These are phyloP conservation scores for Mycena belliarum DNA, from an alignment of 768 basidiomycete species.

Conservation along the genomic window DNA sequence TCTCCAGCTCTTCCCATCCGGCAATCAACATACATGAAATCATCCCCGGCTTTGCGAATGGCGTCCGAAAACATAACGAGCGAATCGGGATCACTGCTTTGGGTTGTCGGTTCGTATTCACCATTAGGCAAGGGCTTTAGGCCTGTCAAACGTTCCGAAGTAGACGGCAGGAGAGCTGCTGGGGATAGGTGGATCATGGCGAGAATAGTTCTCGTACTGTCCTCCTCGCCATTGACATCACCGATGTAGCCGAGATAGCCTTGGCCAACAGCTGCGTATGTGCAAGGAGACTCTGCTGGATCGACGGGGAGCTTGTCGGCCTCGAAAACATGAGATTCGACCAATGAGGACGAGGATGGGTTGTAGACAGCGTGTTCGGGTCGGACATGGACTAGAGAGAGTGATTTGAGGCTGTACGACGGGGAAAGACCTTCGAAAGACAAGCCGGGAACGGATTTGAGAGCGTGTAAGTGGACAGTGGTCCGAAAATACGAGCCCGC, in stretches of 20 bases:
- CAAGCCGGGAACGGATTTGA: slow-evolving; percentile 15
- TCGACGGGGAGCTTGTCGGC: slow-evolving; percentile 10
- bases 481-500: slow-evolving; percentile 27
- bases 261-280: slow-evolving; percentile 11
- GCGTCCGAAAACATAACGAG: neutral
- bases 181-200: slow-evolving; percentile 15
- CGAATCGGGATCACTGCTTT: neutral
- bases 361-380: slow-evolving; percentile 23
- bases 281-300: slow-evolving; percentile 20
- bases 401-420: slow-evolving; percentile 27
- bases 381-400: slow-evolving; percentile 21
- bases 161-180: neutral
- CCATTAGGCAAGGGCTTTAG: neutral
- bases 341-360: slow-evolving; percentile 15
- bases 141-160: neutral
- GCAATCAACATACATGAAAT: neutral
- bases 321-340: slow-evolving; percentile 26
- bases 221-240: slow-evolving; percentile 22
- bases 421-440: slow-evolving; percentile 1
- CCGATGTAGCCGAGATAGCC: slow-evolving; percentile 22
- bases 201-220: slow-evolving; percentile 7
- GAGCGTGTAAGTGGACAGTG: slow-evolving; percentile 24
- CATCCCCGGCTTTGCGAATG: neutral
- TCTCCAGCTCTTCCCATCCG: neutral
- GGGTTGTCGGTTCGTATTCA: neutral